These are phyloP conservation scores for Paraconiothyrium brasiliense DNA, from an alignment of 2,329 filamentous ascomycete genomes.

Conservation along the genomic window DNA sequence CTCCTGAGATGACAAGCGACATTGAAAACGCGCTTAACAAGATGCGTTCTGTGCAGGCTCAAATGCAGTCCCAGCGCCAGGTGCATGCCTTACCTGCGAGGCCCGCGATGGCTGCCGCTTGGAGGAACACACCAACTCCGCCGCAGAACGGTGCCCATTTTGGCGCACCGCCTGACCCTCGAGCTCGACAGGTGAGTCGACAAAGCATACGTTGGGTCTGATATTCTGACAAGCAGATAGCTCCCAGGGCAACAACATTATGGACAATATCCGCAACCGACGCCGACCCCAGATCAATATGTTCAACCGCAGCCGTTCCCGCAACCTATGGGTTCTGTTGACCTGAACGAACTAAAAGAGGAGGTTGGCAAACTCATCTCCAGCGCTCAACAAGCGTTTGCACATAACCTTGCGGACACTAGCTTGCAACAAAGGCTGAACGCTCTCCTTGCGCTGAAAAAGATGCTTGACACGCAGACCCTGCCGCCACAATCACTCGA, in stretches of 20 bases:
- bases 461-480: conserved; percentile 78
- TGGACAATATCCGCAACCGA: conserved; percentile 32
- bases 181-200: conserved; percentile 48
- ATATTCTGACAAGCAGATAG: conserved; percentile 23
- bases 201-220: neutral
- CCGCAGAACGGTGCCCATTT: conserved; percentile 58
- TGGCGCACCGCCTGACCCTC: conserved; percentile 44
- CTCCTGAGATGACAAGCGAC: conserved; percentile 82
- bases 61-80: conserved; percentile 62
- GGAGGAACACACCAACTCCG: conserved; percentile 78
- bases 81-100: conserved; percentile 51
- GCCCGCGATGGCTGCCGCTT: conserved; percentile 63
- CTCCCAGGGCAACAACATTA: conserved; percentile 37
- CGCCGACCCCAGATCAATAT: conserved; percentile 40
- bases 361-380: conserved; percentile 83
- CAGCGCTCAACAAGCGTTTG: conserved; percentile 76
- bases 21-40: conserved; percentile 96
- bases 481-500: conserved; percentile 83
- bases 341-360: conserved; percentile 74
- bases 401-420: conserved; percentile 77
- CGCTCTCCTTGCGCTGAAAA: conserved; percentile 85
- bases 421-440: conserved; percentile 81
- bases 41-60: conserved; percentile 70
- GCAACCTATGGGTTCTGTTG: conserved; percentile 40
- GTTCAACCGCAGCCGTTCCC: conserved; percentile 43